Percentiles rank a stretch among this genome's conserved stretches.
phyloP scores from a whole-genome alignment of 352 stramenopile genomes.

The Phytophthora colocasiae region DNA sequence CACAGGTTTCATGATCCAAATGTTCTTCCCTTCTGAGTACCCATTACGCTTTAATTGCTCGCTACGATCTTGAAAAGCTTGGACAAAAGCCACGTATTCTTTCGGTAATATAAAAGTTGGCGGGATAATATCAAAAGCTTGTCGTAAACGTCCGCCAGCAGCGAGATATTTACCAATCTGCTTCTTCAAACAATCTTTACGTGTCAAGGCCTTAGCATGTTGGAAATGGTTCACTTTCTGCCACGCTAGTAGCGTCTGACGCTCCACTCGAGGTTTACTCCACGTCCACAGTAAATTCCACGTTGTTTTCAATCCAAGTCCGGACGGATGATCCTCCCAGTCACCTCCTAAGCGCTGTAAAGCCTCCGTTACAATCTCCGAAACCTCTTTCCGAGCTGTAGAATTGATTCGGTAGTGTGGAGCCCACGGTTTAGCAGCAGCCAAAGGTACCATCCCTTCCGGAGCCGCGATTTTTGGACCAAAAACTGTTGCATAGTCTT shows the following conservation, averaged over 20 bases:
- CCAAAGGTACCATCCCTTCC: constrained; percentile 39
- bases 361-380: constrained; percentile 78
- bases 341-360: constrained; percentile 53
- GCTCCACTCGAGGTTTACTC: constrained; percentile 86
- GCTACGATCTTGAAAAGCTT: constrained; percentile 77
- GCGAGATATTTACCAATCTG: constrained; percentile 74
- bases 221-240: constrained; percentile 97
- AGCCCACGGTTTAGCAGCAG: constrained; percentile 46
- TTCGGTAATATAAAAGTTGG: constrained; percentile 94
- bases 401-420: constrained; percentile 88
- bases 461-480: constrained; percentile 44
- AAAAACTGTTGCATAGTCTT: constrained; percentile 89
- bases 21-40: constrained; percentile 58
- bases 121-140: constrained; percentile 92
- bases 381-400: constrained; percentile 77
- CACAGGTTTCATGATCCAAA: constrained; percentile 96
- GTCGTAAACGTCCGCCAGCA: constrained; percentile 54
- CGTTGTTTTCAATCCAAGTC: constrained; percentile 85
- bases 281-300: constrained; percentile 95
- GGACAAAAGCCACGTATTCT: constrained; percentile 92
- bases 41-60: constrained; percentile 21
- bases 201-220: constrained; percentile 88
- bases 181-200: constrained; percentile 95
- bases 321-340: constrained; percentile 83
- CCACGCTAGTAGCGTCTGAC: constrained; percentile 87